Conservation (phyloP, 2,329 filamentous ascomycete species). For the Pezicula radicicola region DNA sequence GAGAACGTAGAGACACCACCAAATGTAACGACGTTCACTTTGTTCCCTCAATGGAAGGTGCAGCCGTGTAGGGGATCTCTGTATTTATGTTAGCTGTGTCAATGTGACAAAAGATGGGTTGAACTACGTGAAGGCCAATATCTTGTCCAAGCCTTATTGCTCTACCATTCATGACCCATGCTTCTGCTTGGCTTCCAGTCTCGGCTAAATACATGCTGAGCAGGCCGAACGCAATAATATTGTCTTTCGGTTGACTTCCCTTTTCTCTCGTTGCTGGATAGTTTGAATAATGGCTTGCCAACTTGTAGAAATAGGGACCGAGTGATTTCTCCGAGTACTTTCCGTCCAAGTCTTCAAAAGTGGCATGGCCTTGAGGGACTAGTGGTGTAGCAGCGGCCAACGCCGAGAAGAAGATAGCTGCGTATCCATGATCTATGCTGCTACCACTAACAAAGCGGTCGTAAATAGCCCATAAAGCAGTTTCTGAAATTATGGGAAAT, state of each 20-base stretch:
- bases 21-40: slow-evolving; percentile 1
- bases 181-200: background rate
- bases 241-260: background rate
- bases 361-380: background rate
- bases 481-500: background rate
- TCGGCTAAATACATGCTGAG: background rate
- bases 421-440: background rate
- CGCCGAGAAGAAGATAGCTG: background rate
- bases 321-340: background rate
- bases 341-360: background rate
- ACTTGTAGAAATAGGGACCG: background rate
- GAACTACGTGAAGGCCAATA: background rate
- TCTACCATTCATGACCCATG: background rate
- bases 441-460: background rate
- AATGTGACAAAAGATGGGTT: too few species aligned
- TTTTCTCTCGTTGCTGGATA: background rate
- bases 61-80: background rate
- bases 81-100: too few species aligned
- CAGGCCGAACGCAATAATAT: background rate
- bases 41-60: background rate
- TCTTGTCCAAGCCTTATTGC: background rate
- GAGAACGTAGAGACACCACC: background rate
- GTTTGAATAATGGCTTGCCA: background rate
- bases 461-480: background rate
- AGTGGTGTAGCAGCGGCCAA: background rate